Base-by-base conservation (phyloP, 2,329 filamentous ascomycete genomes). In the Allantophomopsis lycopodina region DNA sequence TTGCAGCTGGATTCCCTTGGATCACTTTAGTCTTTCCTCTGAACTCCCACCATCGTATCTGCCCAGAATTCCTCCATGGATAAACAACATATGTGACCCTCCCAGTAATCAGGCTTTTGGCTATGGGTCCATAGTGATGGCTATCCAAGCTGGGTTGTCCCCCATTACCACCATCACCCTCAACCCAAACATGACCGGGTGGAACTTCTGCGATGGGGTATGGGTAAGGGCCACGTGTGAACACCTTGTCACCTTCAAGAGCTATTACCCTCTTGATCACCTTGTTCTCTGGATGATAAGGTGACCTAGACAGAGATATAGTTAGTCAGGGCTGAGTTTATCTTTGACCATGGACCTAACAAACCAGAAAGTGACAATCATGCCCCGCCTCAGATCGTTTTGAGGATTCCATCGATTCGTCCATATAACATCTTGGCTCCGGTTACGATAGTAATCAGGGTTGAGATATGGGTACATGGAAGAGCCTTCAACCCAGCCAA, bases 121-220 rank as follows among this genome's bases (percentile, higher is more conserved):
- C 81, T 36, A 93, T 76, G 4, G 91, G 86, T 1, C 91, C 91
- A 58, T 93, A 95, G 11, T 76, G 76, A 60, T 94, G 94, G 59
- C 87, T 94, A 62, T 98, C 91, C 43, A 79, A 58, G 40, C 76
- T 85, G 50, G 73, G 73, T 38, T 72, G 69, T 50, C 74, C 72
- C 51, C 73, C 72, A 42, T 48, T 51, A 34, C 59, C 59, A 11
- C 82, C 86, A 55, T 98, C 91, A 2, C 91, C 91, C 57, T 96
- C 89, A 1, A 98, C 76, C 91, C 91, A 98, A 20, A 96, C 70
- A 63, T 96, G 88, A 14, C 86, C 86, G 45, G 70, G 70, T 5
- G 88, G 89, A 16, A 98, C 73, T 45, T 71, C 69, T 35, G 83
- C 64, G 7, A 59, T 66, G 1, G 62, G 49, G 13, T 67, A 57